Evolutionary conservation across 768 basidiomycete species (phyloP).

Genomic region (Botryobasidium botryosum): DNA sequence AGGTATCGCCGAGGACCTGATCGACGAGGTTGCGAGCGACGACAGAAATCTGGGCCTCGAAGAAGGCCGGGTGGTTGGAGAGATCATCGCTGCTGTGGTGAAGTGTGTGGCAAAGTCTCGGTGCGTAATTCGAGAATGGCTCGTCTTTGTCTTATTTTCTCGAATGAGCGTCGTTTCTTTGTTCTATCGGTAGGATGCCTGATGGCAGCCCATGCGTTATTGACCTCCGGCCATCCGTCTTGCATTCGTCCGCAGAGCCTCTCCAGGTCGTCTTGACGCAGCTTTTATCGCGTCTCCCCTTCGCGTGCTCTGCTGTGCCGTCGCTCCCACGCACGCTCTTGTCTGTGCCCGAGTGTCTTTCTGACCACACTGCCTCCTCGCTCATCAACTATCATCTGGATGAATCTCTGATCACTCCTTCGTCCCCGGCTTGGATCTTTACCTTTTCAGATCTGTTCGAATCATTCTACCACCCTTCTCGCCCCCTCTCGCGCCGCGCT

Average conservation of each 20-base stretch:
- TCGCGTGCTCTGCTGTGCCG: conserved; percentile 2
- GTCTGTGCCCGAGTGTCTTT: conserved; percentile 4
- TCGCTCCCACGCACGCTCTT: conserved; percentile 6
- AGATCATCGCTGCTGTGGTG: conserved; percentile 6
- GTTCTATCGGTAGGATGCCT: neutral
- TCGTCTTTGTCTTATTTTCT: neutral
- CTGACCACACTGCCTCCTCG: conserved; percentile 7
- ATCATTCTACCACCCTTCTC: neutral
- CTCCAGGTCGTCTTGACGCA: conserved; percentile 1
- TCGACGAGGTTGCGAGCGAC: conserved; percentile 5
- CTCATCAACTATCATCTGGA: conserved; percentile 1
- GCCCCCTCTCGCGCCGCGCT: conserved; percentile 6
- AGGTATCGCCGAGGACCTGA: conserved; percentile 7
- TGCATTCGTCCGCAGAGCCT: conserved; percentile 3
- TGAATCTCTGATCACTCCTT: neutral
- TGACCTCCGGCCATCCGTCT: conserved; percentile 1
- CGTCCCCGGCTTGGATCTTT: conserved; percentile 5
- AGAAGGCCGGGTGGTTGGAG: conserved; percentile 9
- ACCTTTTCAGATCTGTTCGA: conserved; percentile 4
- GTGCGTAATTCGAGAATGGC: conserved; percentile 5
- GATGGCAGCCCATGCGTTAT: conserved; percentile 1
- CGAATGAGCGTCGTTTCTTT: neutral
- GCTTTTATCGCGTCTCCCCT: neutral
- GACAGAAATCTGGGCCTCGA: neutral
- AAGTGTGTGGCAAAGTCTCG: conserved; percentile 6